phyloP scores from a whole-genome alignment of 352 stramenopile genomes.

The Pythium periplocum region DNA sequence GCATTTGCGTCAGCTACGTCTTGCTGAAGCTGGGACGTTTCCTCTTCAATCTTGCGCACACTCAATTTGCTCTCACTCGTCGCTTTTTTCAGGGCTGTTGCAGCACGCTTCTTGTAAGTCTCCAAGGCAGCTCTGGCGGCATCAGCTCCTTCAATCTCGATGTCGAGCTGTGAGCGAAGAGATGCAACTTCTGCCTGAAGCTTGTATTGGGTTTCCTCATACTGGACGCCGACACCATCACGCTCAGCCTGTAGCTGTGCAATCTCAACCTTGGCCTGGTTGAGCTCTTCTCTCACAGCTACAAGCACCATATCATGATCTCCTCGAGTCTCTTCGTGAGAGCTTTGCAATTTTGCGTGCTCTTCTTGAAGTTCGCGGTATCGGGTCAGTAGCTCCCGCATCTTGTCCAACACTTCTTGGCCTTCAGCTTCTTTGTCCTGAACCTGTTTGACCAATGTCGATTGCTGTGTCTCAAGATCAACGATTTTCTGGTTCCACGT shows the following conservation, averaged over 20 bases:
- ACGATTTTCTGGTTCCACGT: too few relatives aligned
- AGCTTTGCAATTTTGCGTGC: slow-evolving; percentile 13
- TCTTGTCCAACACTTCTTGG: slow-evolving; percentile 24
- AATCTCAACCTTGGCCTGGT: slow-evolving; percentile 3
- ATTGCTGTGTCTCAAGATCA: too few relatives aligned
- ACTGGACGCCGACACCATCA: neutral
- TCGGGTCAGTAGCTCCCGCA: slow-evolving; percentile 20
- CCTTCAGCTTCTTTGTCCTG: slow-evolving; percentile 26
- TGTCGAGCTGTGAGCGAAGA: slow-evolving; percentile 26
- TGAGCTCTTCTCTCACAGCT: slow-evolving; percentile 2
- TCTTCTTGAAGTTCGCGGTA: slow-evolving; percentile 26
- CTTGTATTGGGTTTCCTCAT: slow-evolving; percentile 5
- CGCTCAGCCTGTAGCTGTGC: slow-evolving; percentile 8
- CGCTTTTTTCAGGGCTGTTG: slow-evolving; percentile 73
- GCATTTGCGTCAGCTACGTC: slow-evolving; percentile 35
- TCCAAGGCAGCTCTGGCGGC: slow-evolving; percentile 56
- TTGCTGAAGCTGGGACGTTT: slow-evolving; percentile 36
- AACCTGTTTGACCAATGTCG: neutral
- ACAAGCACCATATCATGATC: neutral
- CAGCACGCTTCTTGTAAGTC: slow-evolving; percentile 75
- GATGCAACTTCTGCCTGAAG: slow-evolving; percentile 10
- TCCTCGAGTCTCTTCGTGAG: slow-evolving; percentile 1
- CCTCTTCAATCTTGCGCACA: slow-evolving; percentile 44
- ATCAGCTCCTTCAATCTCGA: slow-evolving; percentile 44
- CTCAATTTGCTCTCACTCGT: slow-evolving; percentile 57